These are phyloP conservation scores for Cladobotryum protrusum DNA, from an alignment of 2,329 filamentous ascomycete species.

Conservation along the genomic window DNA sequence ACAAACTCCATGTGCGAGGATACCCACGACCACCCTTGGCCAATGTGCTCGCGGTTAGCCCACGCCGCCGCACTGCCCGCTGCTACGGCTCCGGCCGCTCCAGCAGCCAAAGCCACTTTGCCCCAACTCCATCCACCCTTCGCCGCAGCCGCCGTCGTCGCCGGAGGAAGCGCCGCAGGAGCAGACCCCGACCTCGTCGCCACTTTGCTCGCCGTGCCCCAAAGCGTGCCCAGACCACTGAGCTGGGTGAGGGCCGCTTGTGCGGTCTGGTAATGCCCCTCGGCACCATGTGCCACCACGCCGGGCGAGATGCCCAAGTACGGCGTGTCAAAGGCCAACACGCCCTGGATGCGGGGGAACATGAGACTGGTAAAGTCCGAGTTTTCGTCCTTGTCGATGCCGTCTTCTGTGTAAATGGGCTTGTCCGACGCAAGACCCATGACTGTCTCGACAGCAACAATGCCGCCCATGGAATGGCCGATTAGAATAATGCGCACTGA, in stretches of 20 bases:
- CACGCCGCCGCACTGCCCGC: conserved; percentile 83
- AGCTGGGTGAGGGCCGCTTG: conserved; percentile 65
- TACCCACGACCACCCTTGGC: conserved; percentile 72
- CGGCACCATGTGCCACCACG: conserved; percentile 79
- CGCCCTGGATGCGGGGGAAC: conserved; percentile 88
- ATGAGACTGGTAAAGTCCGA: conserved; percentile 58
- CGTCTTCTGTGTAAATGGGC: conserved; percentile 44
- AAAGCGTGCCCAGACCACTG: conserved; percentile 61
- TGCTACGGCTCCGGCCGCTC: conserved; percentile 74
- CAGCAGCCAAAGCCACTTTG: conserved; percentile 77
- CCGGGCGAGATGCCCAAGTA: conserved; percentile 77
- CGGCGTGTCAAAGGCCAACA: conserved; percentile 91
- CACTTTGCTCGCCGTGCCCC: conserved; percentile 41
- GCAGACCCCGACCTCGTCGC: not conserved
- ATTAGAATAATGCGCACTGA: conserved; percentile 76
- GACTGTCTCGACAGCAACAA: conserved; percentile 85
- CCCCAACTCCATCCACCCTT: conserved; percentile 67
- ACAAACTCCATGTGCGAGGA: conserved; percentile 91
- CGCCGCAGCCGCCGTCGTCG: conserved; percentile 8
- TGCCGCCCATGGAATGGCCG: conserved; percentile 89
- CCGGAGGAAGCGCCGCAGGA: conserved; percentile 13
- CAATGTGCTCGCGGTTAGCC: conserved; percentile 73
- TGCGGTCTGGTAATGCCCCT: conserved; percentile 71
- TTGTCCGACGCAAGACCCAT: conserved; percentile 59
- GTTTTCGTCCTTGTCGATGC: conserved; percentile 30